Evolutionary conservation across 2,329 filamentous ascomycete genomes (phyloP), one percentile per base, ranked within the genome.

Genomic region (Arachnopeziza araneosa): DNA sequence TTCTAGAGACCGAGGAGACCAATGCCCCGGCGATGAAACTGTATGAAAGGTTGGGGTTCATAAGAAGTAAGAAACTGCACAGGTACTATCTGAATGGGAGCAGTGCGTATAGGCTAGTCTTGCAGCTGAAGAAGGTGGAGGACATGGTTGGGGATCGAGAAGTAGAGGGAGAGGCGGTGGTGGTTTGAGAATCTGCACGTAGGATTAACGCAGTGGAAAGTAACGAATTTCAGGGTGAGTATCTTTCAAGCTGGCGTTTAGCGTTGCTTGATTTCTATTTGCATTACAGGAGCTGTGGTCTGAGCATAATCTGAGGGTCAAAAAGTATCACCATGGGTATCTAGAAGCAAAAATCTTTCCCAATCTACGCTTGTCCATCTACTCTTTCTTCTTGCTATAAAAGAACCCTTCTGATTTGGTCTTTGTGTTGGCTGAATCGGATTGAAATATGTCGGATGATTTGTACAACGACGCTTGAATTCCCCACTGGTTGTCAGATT

Each of bases 81-180:
- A 83, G 95, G 51, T 99, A 99, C 72, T 99, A 99, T 69, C 78
- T 99, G 50, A 99, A 98, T 71, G 95, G 95, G 12, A 99, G 91
- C 72, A 96, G 92, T 59, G 95, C 95, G 1, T 99, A 95, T 73
- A 83, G 95, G 50, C 79, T 99, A 56, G 86, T 98, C 7, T 75
- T 99, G 48, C 88, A 71, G 60, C 63, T 73, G 61, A 73, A 71
- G 61, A 64, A 59, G 48, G 61, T 64, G n/a, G 64, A 17, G n/a
- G 66, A 69, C 19, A 71, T 72, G 66, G 54, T 57, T 56, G 68
- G 63, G n/a, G 64, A 59, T 21, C 26, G n/a, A 12, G 21, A 52
- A 3, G 7, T 12, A 24, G 56, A 50, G 21, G 22, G 49, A 32
- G 49, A 50, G 24, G 50, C 26, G 23, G 23, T 24, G 10, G 56